Conservation (phyloP, 306 rosid species). For the Prunus salicina region DNA sequence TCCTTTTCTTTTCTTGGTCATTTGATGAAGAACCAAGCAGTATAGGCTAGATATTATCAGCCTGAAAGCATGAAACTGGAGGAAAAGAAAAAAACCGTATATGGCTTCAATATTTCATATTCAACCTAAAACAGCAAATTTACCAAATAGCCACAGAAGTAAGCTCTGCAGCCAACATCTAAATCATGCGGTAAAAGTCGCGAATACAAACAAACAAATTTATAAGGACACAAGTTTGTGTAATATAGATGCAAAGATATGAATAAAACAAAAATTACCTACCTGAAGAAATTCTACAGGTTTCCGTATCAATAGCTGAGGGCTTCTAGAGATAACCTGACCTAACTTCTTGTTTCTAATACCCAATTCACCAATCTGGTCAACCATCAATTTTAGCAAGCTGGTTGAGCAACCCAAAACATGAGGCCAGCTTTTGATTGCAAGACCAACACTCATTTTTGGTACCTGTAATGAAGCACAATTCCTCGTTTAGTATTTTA, state of each 20-base stretch:
- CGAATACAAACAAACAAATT: neutral
- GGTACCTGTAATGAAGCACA: slow-evolving; percentile 55
- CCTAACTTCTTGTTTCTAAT: slow-evolving; percentile 61
- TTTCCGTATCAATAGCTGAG: slow-evolving; percentile 62
- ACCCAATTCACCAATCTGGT: slow-evolving; percentile 57
- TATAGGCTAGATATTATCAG: neutral
- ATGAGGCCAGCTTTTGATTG: slow-evolving; percentile 84
- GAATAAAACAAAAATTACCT: slow-evolving; percentile 25
- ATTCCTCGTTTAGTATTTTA: slow-evolving; percentile 10
- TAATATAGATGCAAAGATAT: neutral
- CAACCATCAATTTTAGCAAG: slow-evolving; percentile 62
- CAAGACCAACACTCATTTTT: slow-evolving; percentile 39
- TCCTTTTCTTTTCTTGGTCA: neutral
- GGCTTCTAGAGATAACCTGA: slow-evolving; percentile 67
- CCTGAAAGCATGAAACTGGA: neutral
- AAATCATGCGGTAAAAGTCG: neutral
- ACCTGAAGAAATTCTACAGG: slow-evolving; percentile 75
- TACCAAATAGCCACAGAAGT: neutral
- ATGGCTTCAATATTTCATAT: neutral
- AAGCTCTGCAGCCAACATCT: neutral
- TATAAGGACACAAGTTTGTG: neutral
- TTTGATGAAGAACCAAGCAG: neutral
- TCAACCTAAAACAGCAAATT: neutral
- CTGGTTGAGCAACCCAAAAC: slow-evolving; percentile 74
- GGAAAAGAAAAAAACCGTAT: no score